Evolutionary conservation across 164 flowering plant species (phyloP), one percentile per base, ranked within the genome.

Genomic region (Vitis vinifera): DNA sequence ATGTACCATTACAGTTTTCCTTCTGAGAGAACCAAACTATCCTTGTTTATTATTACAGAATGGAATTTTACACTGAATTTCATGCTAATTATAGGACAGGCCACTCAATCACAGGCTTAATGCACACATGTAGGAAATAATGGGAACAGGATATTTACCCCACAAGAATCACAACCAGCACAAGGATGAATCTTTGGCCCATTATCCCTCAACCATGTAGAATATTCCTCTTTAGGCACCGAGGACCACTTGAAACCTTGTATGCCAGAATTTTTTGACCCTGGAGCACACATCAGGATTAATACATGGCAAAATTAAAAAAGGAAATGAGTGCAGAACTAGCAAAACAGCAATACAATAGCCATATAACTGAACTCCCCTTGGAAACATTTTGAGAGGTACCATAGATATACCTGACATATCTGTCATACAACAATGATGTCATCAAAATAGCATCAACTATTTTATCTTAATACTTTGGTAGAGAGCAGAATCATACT

Each of bases 131-230:
- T 15, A 65, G 58, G 14, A 17, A 23, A 58, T 50, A 52, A 51
- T 11, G 55, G 57, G 49, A 44, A 61, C 8, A 27, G 51, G 13
- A 49, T 17, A 59, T 48, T 82, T 91, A 94, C 98, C 87, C 97
- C 98, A 71, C 97, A 94, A 63, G 55, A 82, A 81, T 94, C 98
- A 78, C 98, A 94, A 68, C 98, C 97, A 74, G 68, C 77, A 71
- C 79, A 80, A 67, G 62, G 0, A 70, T 92, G 97, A 62, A 86
- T 77, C 7, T 67, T 76, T 51, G 82, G 52, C 0, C 71, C 73
- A 71, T 58, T 69, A 7, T 75, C 72, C 9, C 30, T 29, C 82
- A 69, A 77, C 75, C 72, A 72, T 50, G 75, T 67, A 10, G 65
- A 29, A 72, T 58, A 55, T 52, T 73, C 62, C 58, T 64, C 64